These are phyloP conservation scores for Fusarium nygamai DNA, from an alignment of 2,329 filamentous ascomycete genomes.

Conservation along the genomic window DNA sequence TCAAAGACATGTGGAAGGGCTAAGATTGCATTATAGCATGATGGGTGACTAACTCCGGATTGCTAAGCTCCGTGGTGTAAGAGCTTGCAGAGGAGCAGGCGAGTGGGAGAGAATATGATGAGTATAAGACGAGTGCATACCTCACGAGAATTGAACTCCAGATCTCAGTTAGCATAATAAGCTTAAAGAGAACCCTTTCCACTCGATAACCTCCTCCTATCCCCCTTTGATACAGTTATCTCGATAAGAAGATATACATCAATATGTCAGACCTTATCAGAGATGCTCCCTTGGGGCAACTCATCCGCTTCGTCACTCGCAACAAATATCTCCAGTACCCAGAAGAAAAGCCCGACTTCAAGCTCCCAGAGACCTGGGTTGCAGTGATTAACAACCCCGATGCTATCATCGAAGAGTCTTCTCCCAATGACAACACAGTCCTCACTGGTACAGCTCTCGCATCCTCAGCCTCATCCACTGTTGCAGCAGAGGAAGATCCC, in stretches of 20 bases:
- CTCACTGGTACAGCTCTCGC: conserved; percentile 24
- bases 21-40: neutral
- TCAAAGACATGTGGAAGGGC: neutral
- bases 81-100: neutral
- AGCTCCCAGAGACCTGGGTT: conserved; percentile 56
- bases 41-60: conserved; percentile 7
- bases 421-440: conserved; percentile 9
- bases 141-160: neutral
- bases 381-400: conserved; percentile 48
- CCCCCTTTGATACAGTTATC: neutral
- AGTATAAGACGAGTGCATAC: conserved; percentile 33
- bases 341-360: conserved; percentile 66
- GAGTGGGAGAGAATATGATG: neutral
- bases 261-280: conserved; percentile 53
- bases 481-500: conserved; percentile 28
- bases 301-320: conserved; percentile 63
- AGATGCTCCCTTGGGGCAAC: conserved; percentile 67
- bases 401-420: conserved; percentile 24
- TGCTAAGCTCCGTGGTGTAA: conserved; percentile 20
- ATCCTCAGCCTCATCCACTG: conserved; percentile 40
- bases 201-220: neutral
- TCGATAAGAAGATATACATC: neutral
- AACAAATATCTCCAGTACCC: conserved; percentile 67
- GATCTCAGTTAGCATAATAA: neutral
- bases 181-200: conserved; percentile 3